These are phyloP conservation scores for Citrus australasica DNA, from an alignment of 345 rosid genomes.

Conservation along the genomic window DNA sequence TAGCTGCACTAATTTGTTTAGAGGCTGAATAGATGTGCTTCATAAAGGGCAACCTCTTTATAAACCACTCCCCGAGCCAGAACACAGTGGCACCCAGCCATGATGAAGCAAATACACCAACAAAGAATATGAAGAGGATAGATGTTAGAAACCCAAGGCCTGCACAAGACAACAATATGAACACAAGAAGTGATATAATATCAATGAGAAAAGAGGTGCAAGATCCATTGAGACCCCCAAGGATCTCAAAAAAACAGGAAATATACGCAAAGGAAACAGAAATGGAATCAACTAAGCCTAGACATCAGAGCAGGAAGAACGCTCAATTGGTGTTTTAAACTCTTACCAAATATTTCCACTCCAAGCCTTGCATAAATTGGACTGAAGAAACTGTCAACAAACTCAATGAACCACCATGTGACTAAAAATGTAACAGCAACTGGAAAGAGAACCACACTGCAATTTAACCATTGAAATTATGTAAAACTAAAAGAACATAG, in stretches of 20 bases:
- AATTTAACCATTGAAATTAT: conserved; percentile 23
- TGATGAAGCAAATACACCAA: conserved; percentile 83
- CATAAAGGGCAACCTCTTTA: conserved; percentile 76
- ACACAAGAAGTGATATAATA: not conserved
- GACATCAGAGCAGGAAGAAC: not conserved
- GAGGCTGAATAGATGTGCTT: conserved; percentile 80
- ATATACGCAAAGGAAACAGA: not conserved
- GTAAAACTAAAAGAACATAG: not conserved
- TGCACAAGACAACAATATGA: conserved; percentile 28
- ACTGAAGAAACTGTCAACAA: conserved; percentile 86
- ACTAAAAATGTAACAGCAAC: conserved; percentile 79
- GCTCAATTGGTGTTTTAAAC: not conserved
- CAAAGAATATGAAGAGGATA: conserved; percentile 60
- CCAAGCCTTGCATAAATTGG: conserved; percentile 77
- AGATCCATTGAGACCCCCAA: not conserved
- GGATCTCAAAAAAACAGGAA: not conserved
- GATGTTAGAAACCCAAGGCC: conserved; percentile 87
- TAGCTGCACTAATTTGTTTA: conserved; percentile 78
- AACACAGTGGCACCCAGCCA: conserved; percentile 83
- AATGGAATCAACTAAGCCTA: not conserved
- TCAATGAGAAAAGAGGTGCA: not conserved
- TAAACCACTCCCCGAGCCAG: conserved; percentile 80
- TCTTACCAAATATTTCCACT: conserved; percentile 73
- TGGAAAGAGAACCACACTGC: conserved; percentile 85
- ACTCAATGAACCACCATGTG: conserved; percentile 85